These are phyloP conservation scores for Gloeostereum incarnatum DNA, from an alignment of 768 basidiomycete species.

Conservation along the genomic window DNA sequence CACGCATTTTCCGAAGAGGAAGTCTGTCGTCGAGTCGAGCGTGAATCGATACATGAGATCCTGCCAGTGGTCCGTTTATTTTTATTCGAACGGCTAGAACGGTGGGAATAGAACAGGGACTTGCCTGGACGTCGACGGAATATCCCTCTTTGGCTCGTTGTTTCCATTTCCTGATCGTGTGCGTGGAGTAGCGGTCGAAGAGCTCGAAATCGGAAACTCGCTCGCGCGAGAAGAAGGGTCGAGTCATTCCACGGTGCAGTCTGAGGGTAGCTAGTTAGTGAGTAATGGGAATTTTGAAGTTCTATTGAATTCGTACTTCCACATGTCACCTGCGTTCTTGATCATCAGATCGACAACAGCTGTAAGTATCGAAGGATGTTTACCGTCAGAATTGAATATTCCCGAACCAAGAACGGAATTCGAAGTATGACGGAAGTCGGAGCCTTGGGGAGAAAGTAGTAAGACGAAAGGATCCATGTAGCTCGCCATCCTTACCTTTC, in stretches of 20 bases:
- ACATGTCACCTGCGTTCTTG: constrained; percentile 32
- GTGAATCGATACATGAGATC: constrained; percentile 56
- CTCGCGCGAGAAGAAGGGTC: constrained; percentile 57
- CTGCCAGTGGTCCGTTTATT: too few relatives aligned
- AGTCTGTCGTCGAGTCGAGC: constrained; percentile 58
- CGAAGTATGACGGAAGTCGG: constrained; percentile 33
- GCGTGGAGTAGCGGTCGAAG: constrained; percentile 46
- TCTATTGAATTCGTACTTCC: constrained; percentile 28
- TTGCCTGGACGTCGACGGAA: constrained; percentile 51
- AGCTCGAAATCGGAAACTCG: constrained; percentile 50
- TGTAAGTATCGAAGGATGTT: constrained; percentile 14
- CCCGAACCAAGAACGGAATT: constrained; percentile 48
- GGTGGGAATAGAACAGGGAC: constrained; percentile 4
- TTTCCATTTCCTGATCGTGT: constrained; percentile 32
- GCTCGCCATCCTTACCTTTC: constrained; percentile 31
- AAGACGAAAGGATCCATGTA: too few relatives aligned
- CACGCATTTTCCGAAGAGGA: constrained; percentile 53
- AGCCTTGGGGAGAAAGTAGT: constrained; percentile 22
- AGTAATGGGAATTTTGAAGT: background rate
- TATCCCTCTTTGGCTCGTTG: constrained; percentile 37
- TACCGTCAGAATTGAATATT: constrained; percentile 63
- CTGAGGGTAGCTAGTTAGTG: constrained; percentile 12
- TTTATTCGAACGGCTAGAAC: background rate
- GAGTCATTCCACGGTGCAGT: constrained; percentile 54
- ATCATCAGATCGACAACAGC: constrained; percentile 25